These are phyloP conservation scores for Circinella minor DNA, from an alignment of 371 early-diverging fungal genomes.

Conservation along the genomic window DNA sequence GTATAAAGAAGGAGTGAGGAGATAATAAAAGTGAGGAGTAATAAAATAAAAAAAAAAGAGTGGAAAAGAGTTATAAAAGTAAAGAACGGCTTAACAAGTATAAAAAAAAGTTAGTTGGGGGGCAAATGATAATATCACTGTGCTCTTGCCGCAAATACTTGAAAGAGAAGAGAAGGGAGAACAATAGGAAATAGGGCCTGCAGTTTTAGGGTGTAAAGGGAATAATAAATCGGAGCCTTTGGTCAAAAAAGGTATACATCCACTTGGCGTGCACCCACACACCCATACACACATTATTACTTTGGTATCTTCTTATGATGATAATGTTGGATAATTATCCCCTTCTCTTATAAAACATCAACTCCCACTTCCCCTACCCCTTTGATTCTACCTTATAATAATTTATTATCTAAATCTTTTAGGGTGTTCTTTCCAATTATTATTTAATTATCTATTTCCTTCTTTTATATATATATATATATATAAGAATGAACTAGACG, in stretches of 20 bases:
- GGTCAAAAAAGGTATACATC: constrained; percentile 19
- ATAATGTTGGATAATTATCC: not conserved
- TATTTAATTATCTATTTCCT: no score
- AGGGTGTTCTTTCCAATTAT: no score
- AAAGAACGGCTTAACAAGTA: not conserved
- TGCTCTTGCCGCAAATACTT: constrained; percentile 3
- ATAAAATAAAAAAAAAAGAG: not conserved
- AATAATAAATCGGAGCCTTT: constrained; percentile 12
- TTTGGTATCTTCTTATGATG: no score
- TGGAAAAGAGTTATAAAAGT: not conserved
- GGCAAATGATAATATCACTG: not conserved
- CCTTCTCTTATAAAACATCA: no score
- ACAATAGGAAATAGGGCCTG: not conserved
- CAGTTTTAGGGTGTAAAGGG: not conserved
- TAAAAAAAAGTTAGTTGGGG: constrained; percentile 1
- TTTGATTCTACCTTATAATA: no score
- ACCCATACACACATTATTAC: constrained; percentile 4
- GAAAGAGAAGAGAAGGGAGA: not conserved
- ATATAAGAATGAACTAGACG: no score
- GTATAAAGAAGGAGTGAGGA: no score
- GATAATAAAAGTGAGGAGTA: no score
- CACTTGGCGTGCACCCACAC: constrained; percentile 11
- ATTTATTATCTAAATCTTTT: no score
- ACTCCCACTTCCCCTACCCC: no score
- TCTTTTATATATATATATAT: no score